Evolutionary conservation across 2,329 filamentous ascomycete species (phyloP), one percentile per base, ranked within the genome.

Genomic region (Colletotrichum caudatum): DNA sequence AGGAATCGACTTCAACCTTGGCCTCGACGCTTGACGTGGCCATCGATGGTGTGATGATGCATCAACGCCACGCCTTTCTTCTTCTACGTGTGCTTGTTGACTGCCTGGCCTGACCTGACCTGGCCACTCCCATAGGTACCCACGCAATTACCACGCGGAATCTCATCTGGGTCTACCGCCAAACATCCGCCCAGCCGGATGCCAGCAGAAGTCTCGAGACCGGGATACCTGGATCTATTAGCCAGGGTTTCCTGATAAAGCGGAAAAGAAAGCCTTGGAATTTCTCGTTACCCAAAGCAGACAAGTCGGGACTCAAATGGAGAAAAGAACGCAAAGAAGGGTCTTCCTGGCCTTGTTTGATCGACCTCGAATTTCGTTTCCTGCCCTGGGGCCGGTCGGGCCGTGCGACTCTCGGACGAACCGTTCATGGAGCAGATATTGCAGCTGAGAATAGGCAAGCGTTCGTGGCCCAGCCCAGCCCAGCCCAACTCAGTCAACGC

Each of bases 31-130:
- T 57, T 44, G 53, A 58, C 64, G 20, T 57, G 16, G 33, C 57
- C 58, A 59, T 20, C n/a, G 58, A 68, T 71, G 69, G 69, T 59
- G 69, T 57, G 58, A 71, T 68, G 51, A 37, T 63, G 44, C 69
- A 68, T 71, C 53, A 26, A 59, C 64, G 69, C 64, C 69, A 64
- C 59, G 20, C 29, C 33, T 61, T 71, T 58, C 58, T 68, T 68
- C 57, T 68, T 62, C 33, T 37, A 37, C 64, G 26, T 37, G 54
- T 65, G 61, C 37, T 37, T n/a, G 39, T 57, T 48, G 29, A 39
- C 37, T 51, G 35, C 26, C 44, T 57, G 53, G 35, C 63, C 51
- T 29, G 29, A 3, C 26, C 2, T 29, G 26, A 4, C 29, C 29
- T 29, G 53, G 35, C 63, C 51, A 59, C 37, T 20, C 58, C 23